A percentile compares a stretch with the other conserved stretches of the same genome.
Conservation (phyloP, 352 stramenopile species). For the Globisporangium takayamanum region DNA sequence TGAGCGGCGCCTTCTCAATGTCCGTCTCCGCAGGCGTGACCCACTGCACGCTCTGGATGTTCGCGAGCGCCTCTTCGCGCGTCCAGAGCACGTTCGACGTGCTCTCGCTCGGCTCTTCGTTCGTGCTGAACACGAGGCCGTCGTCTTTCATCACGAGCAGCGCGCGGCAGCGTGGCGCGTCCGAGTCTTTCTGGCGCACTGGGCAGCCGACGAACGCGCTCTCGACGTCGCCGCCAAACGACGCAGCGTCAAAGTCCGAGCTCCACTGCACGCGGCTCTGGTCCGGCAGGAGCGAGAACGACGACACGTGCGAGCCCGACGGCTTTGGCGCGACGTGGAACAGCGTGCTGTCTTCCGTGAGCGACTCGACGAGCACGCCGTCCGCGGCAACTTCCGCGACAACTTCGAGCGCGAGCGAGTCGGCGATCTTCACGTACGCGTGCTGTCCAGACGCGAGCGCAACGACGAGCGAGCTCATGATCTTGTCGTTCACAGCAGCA, state of each 20-base stretch:
- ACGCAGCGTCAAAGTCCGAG: slow-evolving; percentile 35
- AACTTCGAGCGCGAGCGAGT: slow-evolving; percentile 30
- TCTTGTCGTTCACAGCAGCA: slow-evolving; percentile 27
- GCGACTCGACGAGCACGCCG: slow-evolving; percentile 44
- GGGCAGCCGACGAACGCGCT: slow-evolving; percentile 51
- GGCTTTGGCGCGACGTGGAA: slow-evolving; percentile 38
- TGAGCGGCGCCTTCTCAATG: slow-evolving; percentile 69
- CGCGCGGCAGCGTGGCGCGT: slow-evolving; percentile 34
- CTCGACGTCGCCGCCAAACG: slow-evolving; percentile 45
- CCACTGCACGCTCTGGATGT: slow-evolving; percentile 72
- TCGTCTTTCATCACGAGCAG: slow-evolving; percentile 71
- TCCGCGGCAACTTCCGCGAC: slow-evolving; percentile 28
- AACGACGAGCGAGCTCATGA: slow-evolving; percentile 44
- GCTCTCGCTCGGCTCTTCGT: slow-evolving; percentile 27
- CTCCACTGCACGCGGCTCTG: slow-evolving; percentile 31
- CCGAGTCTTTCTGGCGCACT: slow-evolving; percentile 47
- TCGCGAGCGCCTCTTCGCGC: slow-evolving; percentile 73
- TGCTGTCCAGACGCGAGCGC: slow-evolving; percentile 50
- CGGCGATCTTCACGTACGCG: slow-evolving; percentile 45
- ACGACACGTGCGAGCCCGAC: slow-evolving; percentile 24
- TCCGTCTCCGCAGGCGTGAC: slow-evolving; percentile 71
- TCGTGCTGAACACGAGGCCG: slow-evolving; percentile 59
- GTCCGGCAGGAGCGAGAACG: slow-evolving; percentile 30
- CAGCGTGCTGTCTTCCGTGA: slow-evolving; percentile 44
- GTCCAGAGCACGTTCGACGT: slow-evolving; percentile 47